A percentile compares a stretch with the other conserved stretches of the same genome.
Evolutionary conservation across 306 rosid species (phyloP).

Genomic region (Cyclanthera cordifolia): DNA sequence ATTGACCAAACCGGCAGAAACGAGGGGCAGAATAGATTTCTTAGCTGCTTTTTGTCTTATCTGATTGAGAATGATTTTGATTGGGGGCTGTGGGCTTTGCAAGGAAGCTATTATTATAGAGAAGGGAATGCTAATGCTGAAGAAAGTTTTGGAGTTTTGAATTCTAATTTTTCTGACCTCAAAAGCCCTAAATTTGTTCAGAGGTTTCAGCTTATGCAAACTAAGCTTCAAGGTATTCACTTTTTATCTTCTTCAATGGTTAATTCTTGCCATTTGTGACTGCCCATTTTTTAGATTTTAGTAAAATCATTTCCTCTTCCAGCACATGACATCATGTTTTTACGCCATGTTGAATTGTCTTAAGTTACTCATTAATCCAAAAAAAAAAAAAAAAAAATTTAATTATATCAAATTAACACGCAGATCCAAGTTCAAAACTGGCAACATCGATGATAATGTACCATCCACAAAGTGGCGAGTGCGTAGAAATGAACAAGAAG

Average conservation of each 20-base stretch:
- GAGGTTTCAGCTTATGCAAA: constrained; percentile 28
- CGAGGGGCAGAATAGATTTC: constrained; percentile 16
- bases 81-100: constrained; percentile 43
- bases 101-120: constrained; percentile 30
- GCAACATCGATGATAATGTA: background rate
- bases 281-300: no score
- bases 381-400: no score
- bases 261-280: no score
- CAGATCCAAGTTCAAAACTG: background rate
- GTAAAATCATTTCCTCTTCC: no score
- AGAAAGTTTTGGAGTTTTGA: constrained; percentile 22
- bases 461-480: background rate
- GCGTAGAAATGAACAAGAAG: background rate
- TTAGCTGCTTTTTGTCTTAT: constrained; percentile 27
- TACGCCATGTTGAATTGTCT: no score
- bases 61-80: constrained; percentile 36
- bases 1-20: constrained; percentile 19
- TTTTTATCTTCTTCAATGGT: no score
- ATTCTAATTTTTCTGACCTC: constrained; percentile 14
- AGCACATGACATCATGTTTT: no score
- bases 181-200: constrained; percentile 19
- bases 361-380: no score
- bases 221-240: background rate
- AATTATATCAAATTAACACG: no score
- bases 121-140: constrained; percentile 1